Percentiles rank a stretch among this genome's conserved stretches.
Conservation (phyloP, 2,329 filamentous ascomycete species). For the Celoporthe dispersa region DNA sequence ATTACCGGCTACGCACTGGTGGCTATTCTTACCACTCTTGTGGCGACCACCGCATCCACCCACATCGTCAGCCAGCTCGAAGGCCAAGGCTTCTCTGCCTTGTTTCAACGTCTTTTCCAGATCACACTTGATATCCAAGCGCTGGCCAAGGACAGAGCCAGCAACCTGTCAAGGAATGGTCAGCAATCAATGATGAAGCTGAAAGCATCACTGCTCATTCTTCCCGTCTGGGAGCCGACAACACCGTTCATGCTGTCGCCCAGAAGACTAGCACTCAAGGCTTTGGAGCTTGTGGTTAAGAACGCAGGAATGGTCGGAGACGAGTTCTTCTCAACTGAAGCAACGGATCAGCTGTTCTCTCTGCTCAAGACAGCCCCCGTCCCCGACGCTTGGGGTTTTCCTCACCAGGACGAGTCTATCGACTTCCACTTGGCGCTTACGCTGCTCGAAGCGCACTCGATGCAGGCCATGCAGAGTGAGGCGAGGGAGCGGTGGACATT, state of each 20-base stretch:
- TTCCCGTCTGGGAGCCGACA: constrained; percentile 64
- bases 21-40: constrained; percentile 66
- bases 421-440: constrained; percentile 51
- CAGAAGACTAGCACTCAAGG: constrained; percentile 65
- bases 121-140: constrained; percentile 59
- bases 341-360: constrained; percentile 54
- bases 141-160: constrained; percentile 67
- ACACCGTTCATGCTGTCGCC: constrained; percentile 60
- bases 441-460: constrained; percentile 58
- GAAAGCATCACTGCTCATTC: constrained; percentile 54
- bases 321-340: constrained; percentile 53
- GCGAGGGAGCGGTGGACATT: constrained; percentile 51
- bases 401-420: constrained; percentile 39
- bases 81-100: constrained; percentile 55
- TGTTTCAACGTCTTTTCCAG: constrained; percentile 61
- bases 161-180: constrained; percentile 70
- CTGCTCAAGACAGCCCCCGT: constrained; percentile 45
- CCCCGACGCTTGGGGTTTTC: constrained; percentile 43
- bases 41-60: constrained; percentile 63
- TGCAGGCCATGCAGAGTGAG: constrained; percentile 51
- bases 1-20: constrained; percentile 67
- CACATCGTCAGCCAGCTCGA: constrained; percentile 63
- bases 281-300: constrained; percentile 61
- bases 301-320: constrained; percentile 54
- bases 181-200: constrained; percentile 61